These are phyloP conservation scores for Seiridium unicorne DNA, from an alignment of 2,329 filamentous ascomycete species.

Conservation along the genomic window DNA sequence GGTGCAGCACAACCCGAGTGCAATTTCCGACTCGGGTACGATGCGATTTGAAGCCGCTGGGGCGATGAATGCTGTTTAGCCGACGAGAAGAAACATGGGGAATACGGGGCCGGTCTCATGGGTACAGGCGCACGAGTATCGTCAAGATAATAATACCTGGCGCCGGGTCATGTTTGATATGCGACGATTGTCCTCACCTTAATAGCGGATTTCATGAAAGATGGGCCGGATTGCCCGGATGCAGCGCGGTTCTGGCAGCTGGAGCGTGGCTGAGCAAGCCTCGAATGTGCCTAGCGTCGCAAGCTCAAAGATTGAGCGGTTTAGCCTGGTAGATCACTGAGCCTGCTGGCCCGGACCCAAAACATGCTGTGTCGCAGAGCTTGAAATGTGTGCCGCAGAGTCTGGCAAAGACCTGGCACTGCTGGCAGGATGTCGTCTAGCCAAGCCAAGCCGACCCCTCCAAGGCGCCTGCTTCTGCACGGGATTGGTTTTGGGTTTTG, in stretches of 20 bases:
- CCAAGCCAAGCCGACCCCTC: neutral
- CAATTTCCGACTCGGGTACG: too few species aligned
- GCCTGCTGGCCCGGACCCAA: conserved; percentile 10
- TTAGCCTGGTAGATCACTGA: conserved; percentile 8
- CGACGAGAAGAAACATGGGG: neutral
- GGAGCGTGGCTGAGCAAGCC: conserved; percentile 6
- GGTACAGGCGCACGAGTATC: neutral
- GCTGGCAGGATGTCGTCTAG: conserved; percentile 4
- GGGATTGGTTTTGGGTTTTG: neutral
- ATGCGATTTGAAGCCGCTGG: neutral
- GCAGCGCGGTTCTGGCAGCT: conserved; percentile 7
- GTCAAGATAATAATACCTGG: neutral
- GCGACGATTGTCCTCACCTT: neutral
- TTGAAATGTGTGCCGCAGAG: neutral
- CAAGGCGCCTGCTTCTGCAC: neutral
- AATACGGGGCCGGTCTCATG: neutral
- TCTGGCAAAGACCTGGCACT: neutral
- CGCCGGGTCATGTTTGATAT: conserved; percentile 3
- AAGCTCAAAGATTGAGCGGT: neutral
- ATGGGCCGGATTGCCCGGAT: conserved; percentile 11
- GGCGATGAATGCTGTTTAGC: neutral
- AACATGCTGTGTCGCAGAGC: conserved; percentile 18
- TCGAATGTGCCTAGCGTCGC: neutral
- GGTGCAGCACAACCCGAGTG: neutral
- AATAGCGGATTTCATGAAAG: conserved; percentile 1